These are phyloP conservation scores for Phyllachora maydis DNA, from an alignment of 2,329 filamentous ascomycete species.

Conservation along the genomic window DNA sequence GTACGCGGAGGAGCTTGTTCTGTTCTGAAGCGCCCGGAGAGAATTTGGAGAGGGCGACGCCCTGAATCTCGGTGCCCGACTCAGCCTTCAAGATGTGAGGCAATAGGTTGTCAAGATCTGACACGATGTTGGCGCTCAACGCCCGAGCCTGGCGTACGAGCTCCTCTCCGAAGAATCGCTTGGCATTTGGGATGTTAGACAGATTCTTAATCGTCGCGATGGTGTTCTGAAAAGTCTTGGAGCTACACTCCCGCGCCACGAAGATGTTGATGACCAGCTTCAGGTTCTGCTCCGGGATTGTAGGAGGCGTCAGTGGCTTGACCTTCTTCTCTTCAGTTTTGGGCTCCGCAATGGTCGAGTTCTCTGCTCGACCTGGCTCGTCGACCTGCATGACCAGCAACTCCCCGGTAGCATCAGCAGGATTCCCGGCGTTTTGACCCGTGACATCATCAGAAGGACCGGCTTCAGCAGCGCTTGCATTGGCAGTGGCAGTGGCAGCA, in stretches of 20 bases:
- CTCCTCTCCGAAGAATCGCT: slow-evolving; percentile 81
- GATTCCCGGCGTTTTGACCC: slow-evolving; percentile 1
- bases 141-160: slow-evolving; percentile 71
- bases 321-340: slow-evolving; percentile 28
- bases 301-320: slow-evolving; percentile 51
- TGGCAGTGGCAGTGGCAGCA: too few species aligned
- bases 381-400: slow-evolving; percentile 8
- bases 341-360: slow-evolving; percentile 15
- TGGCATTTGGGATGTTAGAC: slow-evolving; percentile 77
- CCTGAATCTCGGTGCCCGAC: slow-evolving; percentile 86
- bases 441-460: too few species aligned
- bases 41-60: slow-evolving; percentile 83
- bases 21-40: slow-evolving; percentile 92
- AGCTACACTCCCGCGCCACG: slow-evolving; percentile 86
- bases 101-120: slow-evolving; percentile 67
- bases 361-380: too few species aligned
- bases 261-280: slow-evolving; percentile 93
- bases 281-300: slow-evolving; percentile 76
- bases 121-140: slow-evolving; percentile 66
- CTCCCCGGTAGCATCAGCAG: slow-evolving; percentile 5
- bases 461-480: too few species aligned
- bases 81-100: slow-evolving; percentile 72
- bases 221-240: slow-evolving; percentile 95
- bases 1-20: slow-evolving; percentile 77
- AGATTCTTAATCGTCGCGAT: slow-evolving; percentile 97